These are phyloP conservation scores for Serendipita vermifera DNA, from an alignment of 768 basidiomycete genomes.

Conservation along the genomic window DNA sequence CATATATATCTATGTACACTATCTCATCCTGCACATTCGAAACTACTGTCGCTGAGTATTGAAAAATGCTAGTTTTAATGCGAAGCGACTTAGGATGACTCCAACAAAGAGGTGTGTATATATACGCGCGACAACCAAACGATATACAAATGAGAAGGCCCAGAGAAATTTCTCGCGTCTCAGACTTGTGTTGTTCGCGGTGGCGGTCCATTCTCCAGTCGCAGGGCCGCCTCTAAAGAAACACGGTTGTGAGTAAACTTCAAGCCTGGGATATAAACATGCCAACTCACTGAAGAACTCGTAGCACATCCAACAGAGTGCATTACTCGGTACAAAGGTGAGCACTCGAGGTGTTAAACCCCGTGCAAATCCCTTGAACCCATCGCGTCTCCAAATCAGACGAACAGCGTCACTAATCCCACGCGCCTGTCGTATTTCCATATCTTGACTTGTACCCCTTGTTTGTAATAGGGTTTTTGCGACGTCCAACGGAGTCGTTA, in stretches of 20 bases:
- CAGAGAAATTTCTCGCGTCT: too few species aligned
- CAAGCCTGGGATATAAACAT: not conserved
- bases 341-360: conserved; percentile 85
- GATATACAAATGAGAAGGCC: too few species aligned
- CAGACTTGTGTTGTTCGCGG: conserved; percentile 1
- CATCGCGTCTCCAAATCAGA: conserved; percentile 80
- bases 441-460: conserved; percentile 74
- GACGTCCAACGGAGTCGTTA: conserved; percentile 94
- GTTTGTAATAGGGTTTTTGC: conserved; percentile 97
- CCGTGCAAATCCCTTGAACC: conserved; percentile 69
- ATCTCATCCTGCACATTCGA: too few species aligned
- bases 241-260: not conserved
- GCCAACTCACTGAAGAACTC: conserved; percentile 88
- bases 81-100: too few species aligned
- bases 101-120: too few species aligned
- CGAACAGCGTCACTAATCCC: conserved; percentile 82
- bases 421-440: conserved; percentile 66
- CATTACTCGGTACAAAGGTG: conserved; percentile 94
- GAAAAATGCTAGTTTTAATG: too few species aligned
- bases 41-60: too few species aligned
- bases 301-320: conserved; percentile 93
- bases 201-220: not conserved
- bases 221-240: not conserved
- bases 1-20: too few species aligned
- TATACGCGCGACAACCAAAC: too few species aligned